Conservation (phyloP, 1,139 yeast genomes). For the Pichiaceae sp. region DNA sequence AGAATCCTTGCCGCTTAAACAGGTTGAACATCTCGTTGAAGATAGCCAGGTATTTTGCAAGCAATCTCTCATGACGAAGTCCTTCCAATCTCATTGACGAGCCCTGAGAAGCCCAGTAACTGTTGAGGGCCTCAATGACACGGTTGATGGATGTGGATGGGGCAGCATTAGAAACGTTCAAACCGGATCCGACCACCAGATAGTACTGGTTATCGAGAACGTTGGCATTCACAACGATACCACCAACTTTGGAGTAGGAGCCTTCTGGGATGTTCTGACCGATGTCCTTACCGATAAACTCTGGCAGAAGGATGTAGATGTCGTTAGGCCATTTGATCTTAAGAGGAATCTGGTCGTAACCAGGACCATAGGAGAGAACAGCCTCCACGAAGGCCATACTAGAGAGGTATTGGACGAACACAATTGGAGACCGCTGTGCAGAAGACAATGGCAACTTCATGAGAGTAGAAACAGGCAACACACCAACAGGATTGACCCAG, state of each 20-base stretch:
- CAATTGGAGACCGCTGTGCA: slow-evolving; percentile 41
- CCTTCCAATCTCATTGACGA: slow-evolving; percentile 27
- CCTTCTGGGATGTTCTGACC: slow-evolving; percentile 26
- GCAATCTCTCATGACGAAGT: slow-evolving; percentile 45
- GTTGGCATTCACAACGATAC: slow-evolving; percentile 77
- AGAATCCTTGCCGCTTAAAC: slow-evolving; percentile 60
- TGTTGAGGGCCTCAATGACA: slow-evolving; percentile 55
- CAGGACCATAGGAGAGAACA: slow-evolving; percentile 48
- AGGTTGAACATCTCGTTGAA: slow-evolving; percentile 53
- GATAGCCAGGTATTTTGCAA: slow-evolving; percentile 63
- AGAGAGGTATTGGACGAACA: slow-evolving; percentile 79
- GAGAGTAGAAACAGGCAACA: slow-evolving; percentile 71
- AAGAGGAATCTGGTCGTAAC: slow-evolving; percentile 50
- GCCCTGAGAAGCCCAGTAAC: slow-evolving; percentile 24
- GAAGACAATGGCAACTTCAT: slow-evolving; percentile 44
- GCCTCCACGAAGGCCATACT: slow-evolving; percentile 82
- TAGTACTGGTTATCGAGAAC: slow-evolving; percentile 45
- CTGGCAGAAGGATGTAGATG: slow-evolving; percentile 67
- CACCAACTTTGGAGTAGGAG: slow-evolving; percentile 71
- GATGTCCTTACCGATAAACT: slow-evolving; percentile 28
- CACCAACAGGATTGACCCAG: slow-evolving; percentile 95
- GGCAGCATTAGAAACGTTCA: slow-evolving; percentile 76
- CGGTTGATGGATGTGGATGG: slow-evolving; percentile 86
- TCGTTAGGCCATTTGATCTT: slow-evolving; percentile 97
- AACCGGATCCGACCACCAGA: slow-evolving; percentile 76